Evolutionary conservation across 805 yeast species (phyloP), one percentile per base, ranked within the genome.

Genomic region (Spathaspora passalidarum): DNA sequence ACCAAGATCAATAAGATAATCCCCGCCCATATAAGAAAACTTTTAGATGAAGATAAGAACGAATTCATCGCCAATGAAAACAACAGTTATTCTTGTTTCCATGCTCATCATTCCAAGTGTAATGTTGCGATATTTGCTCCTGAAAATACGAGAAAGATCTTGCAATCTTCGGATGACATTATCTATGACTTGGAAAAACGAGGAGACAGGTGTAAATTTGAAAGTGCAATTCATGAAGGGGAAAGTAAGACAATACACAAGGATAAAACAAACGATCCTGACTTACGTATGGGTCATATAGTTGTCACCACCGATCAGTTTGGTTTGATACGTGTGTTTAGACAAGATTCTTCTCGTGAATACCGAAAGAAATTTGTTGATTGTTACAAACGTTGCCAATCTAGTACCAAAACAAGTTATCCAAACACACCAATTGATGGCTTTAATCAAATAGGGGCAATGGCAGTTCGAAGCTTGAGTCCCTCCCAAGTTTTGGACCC

Each of bases 61-160:
- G 62, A 56, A 23, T 59, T 56, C 42, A 59, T 60, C 49, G 69
- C 68, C 4, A 72, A 66, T 54, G 84, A 82, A 48, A 81, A 86
- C 56, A 72, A 72, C 37, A 79, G 81, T 48, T 86, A 84, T 61
- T 72, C 84, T 2, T 73, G 86, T 4, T 85, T 88, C 60, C 92
- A 86, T 65, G 88, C 94, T 0, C 90, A 87, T 62, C 82, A 80
- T 56, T 68, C 83, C 1, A 76, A 80, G 29, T 87, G 89, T 26
- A 90, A 92, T 36, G 81, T 78, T 32, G 91, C 96, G 0, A 56
- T 81, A 0, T 79, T 89, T 65, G 96, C 95, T 1, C 96, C 97
- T 0, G 66, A 77, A 16, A 70, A 72, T 4, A 85, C 96, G 0
- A 72, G 78, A 41, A 81, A 80, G 50, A 66, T 84, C 11, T 62